Percentiles rank a stretch among this genome's conserved stretches.
Evolutionary conservation across 2,329 filamentous ascomycete species (phyloP).

Genomic region (Pseudogymnoascus sp.): DNA sequence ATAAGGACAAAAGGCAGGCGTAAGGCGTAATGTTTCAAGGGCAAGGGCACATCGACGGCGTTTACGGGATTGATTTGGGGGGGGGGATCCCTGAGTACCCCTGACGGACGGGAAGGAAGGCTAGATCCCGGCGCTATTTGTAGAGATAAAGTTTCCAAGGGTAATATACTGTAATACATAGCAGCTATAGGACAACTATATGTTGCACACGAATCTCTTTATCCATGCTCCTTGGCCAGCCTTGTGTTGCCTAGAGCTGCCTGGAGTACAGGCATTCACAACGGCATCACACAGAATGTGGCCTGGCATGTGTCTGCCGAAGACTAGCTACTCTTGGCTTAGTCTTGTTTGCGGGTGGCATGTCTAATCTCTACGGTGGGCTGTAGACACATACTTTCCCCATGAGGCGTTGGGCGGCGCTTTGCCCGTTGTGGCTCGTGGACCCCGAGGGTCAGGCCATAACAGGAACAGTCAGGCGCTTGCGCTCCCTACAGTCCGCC

Average conservation of each 20-base stretch:
- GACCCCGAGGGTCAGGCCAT: conserved; percentile 1
- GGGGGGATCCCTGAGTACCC: neutral
- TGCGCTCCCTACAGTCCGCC: neutral
- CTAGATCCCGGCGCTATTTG: conserved; percentile 1
- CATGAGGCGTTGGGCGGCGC: neutral
- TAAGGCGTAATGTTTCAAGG: neutral
- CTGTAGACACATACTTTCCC: neutral
- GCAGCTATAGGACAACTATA: neutral
- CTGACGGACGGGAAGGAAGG: neutral
- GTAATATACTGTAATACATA: conserved; percentile 4
- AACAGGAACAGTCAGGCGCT: neutral
- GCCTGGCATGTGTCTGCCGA: neutral
- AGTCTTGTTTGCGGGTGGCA: neutral
- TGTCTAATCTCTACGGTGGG: neutral
- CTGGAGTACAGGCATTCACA: neutral
- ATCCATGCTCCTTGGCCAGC: neutral
- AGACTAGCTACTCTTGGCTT: neutral
- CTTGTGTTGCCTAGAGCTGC: neutral
- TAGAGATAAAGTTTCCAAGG: neutral
- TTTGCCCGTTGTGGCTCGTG: neutral
- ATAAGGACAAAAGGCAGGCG: neutral
- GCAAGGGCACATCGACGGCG: neutral
- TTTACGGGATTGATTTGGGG: neutral
- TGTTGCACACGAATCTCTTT: neutral
- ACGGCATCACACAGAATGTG: neutral